These are phyloP conservation scores for Cetradonia linearis DNA, from an alignment of 495 filamentous ascomycete genomes.

Conservation along the genomic window DNA sequence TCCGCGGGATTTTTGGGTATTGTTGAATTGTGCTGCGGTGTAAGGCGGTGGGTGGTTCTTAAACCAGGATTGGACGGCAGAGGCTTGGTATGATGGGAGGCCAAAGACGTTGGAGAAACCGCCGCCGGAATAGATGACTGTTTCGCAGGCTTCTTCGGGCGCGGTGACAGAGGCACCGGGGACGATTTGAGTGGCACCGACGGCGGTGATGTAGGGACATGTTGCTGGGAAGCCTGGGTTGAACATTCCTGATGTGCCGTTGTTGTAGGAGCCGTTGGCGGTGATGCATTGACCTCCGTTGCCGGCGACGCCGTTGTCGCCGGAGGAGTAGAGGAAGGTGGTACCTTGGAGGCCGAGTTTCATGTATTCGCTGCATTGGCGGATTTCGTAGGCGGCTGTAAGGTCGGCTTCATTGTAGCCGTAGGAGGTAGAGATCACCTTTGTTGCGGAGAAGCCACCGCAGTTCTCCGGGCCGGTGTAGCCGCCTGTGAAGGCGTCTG, in stretches of 20 bases:
- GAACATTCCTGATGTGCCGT: constrained; percentile 35
- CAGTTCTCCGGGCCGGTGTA: constrained; percentile 52
- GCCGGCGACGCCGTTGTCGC: constrained; percentile 49
- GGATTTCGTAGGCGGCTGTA: constrained; percentile 42
- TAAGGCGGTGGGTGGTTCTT: constrained; percentile 37
- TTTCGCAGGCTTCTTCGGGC: constrained; percentile 35
- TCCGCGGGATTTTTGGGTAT: constrained; percentile 49
- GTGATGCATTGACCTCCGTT: constrained; percentile 31
- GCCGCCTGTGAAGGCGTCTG: constrained; percentile 35
- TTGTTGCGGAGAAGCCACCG: constrained; percentile 48
- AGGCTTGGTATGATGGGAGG: constrained; percentile 47
- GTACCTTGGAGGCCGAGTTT: constrained; percentile 57
- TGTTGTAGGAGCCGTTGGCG: constrained; percentile 29
- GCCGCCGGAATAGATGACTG: constrained; percentile 47
- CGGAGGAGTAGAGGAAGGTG: constrained; percentile 49
- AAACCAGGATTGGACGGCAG: constrained; percentile 43
- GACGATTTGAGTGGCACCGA: constrained; percentile 40
- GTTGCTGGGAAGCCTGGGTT: constrained; percentile 40
- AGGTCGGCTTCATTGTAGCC: constrained; percentile 41
- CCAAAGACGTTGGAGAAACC: constrained; percentile 62
- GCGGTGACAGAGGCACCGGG: constrained; percentile 29
- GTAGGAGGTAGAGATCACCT: constrained; percentile 53
- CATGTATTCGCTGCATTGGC: constrained; percentile 51
- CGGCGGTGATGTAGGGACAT: constrained; percentile 44
- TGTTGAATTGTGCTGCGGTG: constrained; percentile 41